Base-by-base conservation (phyloP, 2,329 filamentous ascomycete species). In the Stagonosporopsis rhizophila region DNA sequence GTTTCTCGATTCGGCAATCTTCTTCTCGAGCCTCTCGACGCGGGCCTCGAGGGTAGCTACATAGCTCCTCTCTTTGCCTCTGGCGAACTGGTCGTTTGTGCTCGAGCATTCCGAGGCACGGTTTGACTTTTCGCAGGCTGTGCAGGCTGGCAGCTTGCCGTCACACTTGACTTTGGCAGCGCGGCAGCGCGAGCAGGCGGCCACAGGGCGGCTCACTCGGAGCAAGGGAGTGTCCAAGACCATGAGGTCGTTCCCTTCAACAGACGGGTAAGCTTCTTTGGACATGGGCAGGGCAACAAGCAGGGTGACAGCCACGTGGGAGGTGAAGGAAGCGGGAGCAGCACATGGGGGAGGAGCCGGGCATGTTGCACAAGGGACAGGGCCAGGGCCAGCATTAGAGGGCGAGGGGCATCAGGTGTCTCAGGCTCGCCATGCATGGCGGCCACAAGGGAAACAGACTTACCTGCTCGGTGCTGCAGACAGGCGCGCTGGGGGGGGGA, bases 131-230 rank as follows among this genome's bases (percentile, higher is more conserved):
- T 97, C 94, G 73, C 95, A 98, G 17, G 94, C 94, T 7, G 92
- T 96, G 73, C 95, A 99, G 7, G 93, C 92, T 11, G 95, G 95
- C 34, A 98, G 81, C 76, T 97, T 97, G 59, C 95, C 94, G 79
- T 98, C 95, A 71, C 95, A 99, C 87, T 96, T 97, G 74, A 98
- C 92, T 80, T 99, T 99, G 50, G 94, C 93, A 59, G 89, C 86
- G 58, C 95, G 91, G 80, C 90, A 94, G 81, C 89, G 83, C 56
- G 89, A 90, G 74, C 90, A 94, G 22, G 90, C 90, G 51, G 89
- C 89, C 45, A 92, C 89, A 5, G 90, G 90, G 60, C 90, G 84
- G 71, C 89, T 92, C 61, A 94, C 90, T 67, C 87, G 85, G 66
- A 91, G 78, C 49, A 88, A 77, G 19, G 87, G 87, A 30, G 86